phyloP scores from a whole-genome alignment of 257 asterid genomes.

The Nicotiana knightiana region DNA sequence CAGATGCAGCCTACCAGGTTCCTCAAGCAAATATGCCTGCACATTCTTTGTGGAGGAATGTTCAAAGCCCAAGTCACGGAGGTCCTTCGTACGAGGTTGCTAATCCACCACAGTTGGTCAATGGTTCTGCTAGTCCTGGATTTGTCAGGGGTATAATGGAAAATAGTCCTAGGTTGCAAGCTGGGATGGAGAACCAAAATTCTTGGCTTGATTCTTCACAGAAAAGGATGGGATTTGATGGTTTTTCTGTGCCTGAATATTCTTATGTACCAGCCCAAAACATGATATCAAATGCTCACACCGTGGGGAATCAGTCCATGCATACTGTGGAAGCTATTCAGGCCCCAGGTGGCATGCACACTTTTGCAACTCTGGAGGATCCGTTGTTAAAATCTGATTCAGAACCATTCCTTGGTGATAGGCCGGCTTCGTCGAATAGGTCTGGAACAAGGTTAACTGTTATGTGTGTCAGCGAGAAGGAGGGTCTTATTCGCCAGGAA shows the following conservation, averaged over 20 bases:
- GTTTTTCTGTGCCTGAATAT: conserved; percentile 44
- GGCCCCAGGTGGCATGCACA: conserved; percentile 29
- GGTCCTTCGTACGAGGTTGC: conserved; percentile 48
- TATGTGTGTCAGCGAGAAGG: conserved; percentile 18
- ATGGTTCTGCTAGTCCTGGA: conserved; percentile 56
- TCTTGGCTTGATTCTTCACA: conserved; percentile 64
- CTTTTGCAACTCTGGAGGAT: conserved; percentile 20
- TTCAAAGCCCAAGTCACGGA: conserved; percentile 52
- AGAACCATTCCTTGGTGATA: conserved; percentile 27
- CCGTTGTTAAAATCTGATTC: conserved; percentile 29
- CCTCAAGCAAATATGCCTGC: conserved; percentile 58
- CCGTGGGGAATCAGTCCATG: conserved; percentile 36
- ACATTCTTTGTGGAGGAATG: conserved; percentile 69
- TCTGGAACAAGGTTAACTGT: conserved; percentile 25
- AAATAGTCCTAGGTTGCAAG: conserved; percentile 46
- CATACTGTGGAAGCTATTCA: conserved; percentile 29
- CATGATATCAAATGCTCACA: conserved; percentile 29
- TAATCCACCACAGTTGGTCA: conserved; percentile 46
- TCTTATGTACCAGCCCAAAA: conserved; percentile 38
- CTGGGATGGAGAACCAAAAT: conserved; percentile 53
- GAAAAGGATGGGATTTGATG: conserved; percentile 38
- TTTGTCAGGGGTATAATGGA: conserved; percentile 44
- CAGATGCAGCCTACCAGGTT: conserved; percentile 54
- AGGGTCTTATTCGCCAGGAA: conserved; percentile 19
- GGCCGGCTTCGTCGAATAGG: conserved; percentile 18